phyloP scores from a whole-genome alignment of 140 eudicot species.

The Oenanthe javanica region DNA sequence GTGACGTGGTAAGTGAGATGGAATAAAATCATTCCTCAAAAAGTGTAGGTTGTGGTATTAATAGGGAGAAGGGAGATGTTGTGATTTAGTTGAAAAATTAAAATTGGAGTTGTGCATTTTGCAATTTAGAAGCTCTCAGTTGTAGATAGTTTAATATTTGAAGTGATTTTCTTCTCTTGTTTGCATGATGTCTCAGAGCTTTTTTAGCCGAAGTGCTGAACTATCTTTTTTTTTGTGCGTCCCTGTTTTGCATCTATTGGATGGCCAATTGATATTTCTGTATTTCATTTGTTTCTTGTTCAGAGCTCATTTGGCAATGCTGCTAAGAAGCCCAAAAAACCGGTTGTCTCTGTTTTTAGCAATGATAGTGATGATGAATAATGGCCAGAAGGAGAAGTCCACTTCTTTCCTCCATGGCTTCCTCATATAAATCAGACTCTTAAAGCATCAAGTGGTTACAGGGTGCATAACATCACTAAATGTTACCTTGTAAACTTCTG shows the following conservation, averaged over 20 bases:
- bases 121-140: not conserved
- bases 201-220: not conserved
- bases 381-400: not conserved
- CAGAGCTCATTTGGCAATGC: conserved; percentile 40
- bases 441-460: not conserved
- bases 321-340: conserved; percentile 68
- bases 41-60: no score
- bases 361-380: conserved; percentile 81
- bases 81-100: not conserved
- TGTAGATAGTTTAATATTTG: not conserved
- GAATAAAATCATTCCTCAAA: no score
- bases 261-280: not conserved
- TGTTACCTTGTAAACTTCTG: not conserved
- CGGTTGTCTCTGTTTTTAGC: conserved; percentile 62
- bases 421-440: not conserved
- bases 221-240: not conserved
- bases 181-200: not conserved
- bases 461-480: not conserved
- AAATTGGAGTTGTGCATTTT: not conserved
- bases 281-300: not conserved
- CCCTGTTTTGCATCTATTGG: not conserved
- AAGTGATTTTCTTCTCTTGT: not conserved
- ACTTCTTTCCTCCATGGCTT: not conserved
- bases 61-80: not conserved
- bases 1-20: no score